These are phyloP conservation scores for Camelina laxa DNA, from an alignment of 345 rosid genomes.

Conservation along the genomic window DNA sequence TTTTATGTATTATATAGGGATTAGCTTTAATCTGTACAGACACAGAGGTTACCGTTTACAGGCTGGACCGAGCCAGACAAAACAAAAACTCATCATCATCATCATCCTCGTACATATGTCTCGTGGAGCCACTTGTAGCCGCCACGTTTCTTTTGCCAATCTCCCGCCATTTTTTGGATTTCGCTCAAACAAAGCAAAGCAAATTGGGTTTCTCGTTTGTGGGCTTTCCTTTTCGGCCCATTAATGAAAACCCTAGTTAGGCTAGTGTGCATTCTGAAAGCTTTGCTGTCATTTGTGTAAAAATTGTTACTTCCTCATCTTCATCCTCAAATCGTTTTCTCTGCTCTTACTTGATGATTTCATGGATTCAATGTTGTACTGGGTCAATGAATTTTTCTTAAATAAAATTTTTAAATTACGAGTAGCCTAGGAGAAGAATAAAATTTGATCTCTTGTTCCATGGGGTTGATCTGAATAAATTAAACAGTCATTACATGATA, in stretches of 20 bases:
- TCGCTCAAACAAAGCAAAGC: not conserved
- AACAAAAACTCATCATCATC: not conserved
- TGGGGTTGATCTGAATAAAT: not conserved
- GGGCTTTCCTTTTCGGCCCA: constrained; percentile 25
- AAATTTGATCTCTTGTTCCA: too few relatives aligned
- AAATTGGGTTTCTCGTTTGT: not conserved
- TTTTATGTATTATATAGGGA: not conserved
- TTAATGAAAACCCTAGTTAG: not conserved
- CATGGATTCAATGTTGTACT: too few relatives aligned
- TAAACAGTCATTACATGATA: not conserved
- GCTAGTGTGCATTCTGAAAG: not conserved
- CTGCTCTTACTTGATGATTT: too few relatives aligned
- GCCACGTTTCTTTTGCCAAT: constrained; percentile 32
- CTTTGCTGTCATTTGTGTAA: not conserved
- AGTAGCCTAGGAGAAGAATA: too few relatives aligned
- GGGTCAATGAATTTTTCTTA: too few relatives aligned
- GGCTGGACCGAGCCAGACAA: constrained; percentile 47
- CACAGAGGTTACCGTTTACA: constrained; percentile 31
- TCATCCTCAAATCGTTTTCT: too few relatives aligned
- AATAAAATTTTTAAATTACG: too few relatives aligned
- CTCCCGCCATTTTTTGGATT: not conserved
- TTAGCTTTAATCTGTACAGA: constrained; percentile 36
- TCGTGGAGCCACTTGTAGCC: constrained; percentile 1
- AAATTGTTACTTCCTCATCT: not conserved
- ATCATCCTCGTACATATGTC: constrained; percentile 39